Evolutionary conservation across 345 rosid species (phyloP), one percentile per base, ranked within the genome.

Genomic region (Rhizophora mangle): DNA sequence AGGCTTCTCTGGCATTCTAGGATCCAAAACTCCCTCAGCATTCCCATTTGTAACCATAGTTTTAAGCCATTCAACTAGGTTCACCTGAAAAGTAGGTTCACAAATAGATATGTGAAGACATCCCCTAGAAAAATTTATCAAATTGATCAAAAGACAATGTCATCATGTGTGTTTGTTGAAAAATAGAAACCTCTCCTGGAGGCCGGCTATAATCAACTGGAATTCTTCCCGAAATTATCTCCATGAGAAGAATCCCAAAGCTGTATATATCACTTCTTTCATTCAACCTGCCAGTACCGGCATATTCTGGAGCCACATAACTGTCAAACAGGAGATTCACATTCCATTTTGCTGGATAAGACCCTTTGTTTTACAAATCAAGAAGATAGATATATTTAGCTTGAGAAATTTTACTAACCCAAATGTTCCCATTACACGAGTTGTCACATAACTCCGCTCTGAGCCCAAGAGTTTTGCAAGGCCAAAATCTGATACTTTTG

Each of bases 371-470:
- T 43, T 43, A 43, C 49, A 43, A 43, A 43, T 3, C 49, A 43
- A 1, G 21, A 30, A 59, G 21, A 31, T 39, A 62, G 7, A 6
- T 6, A 27, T 30, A 60, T 3, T 29, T 64, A 74, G 32, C 19
- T 13, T 27, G 24, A 60, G 49, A 60, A 60, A 63, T 2, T 65
- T 49, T 72, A 78, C 90, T 31, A 31, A 93, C 98, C 98, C 98
- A 30, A 93, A 93, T 51, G 98, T 93, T 73, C 98, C 98, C 98
- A 93, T 93, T 47, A 93, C 98, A 54, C 96, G 91, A 15, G 98
- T 93, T 32, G 98, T 93, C 27, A 91, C 84, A 72, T 89, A 88
- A 78, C 91, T 89, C 68, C 74, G 79, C 61, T 89, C 96, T 0
- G 97, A 83, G 55, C 85, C 83, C 20, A 93, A 79, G 13, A 93